A percentile compares a stretch with the other conserved stretches of the same genome.
Conservation (phyloP, 1,139 yeast species). For the Nadsonia starkeyi-henricii region DNA sequence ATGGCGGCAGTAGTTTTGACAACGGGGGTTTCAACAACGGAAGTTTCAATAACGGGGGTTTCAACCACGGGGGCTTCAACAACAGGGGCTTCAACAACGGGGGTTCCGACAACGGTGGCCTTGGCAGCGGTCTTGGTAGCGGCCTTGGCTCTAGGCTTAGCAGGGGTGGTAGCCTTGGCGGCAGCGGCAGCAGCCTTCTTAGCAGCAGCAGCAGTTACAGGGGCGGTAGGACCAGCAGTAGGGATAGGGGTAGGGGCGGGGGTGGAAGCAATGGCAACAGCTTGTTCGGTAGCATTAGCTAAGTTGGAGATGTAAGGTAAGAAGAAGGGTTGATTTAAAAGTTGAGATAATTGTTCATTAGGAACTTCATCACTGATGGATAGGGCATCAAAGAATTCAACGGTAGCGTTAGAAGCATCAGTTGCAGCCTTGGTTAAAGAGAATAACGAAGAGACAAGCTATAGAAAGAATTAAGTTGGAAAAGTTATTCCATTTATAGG, state of each 20-base stretch:
- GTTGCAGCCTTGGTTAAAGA: conserved; percentile 71
- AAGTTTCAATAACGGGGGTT: background rate
- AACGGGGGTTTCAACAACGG: background rate
- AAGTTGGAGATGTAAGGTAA: background rate
- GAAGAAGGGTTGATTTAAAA: conserved; percentile 1
- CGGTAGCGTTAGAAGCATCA: conserved; percentile 66
- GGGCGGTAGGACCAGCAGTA: conserved; percentile 10
- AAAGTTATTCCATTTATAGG: no score
- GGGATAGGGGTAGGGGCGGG: conserved; percentile 15
- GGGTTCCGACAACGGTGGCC: conserved; percentile 1
- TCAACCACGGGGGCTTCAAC: background rate
- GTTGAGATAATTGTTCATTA: background rate
- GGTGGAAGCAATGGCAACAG: conserved; percentile 12
- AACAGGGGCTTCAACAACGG: background rate
- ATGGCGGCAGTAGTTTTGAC: background rate
- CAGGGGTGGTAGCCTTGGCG: conserved; percentile 22
- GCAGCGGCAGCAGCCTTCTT: conserved; percentile 27
- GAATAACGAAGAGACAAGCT: conserved; percentile 62
- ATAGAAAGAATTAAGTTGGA: conserved; percentile 1
- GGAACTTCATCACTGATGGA: conserved; percentile 5
- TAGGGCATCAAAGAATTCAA: conserved; percentile 48
- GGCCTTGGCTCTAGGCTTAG: conserved; percentile 6
- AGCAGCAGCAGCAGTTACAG: conserved; percentile 17
- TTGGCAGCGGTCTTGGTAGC: conserved; percentile 3
- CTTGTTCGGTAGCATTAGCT: background rate